Evolutionary conservation across 805 yeast genomes (phyloP).

Genomic region (Zygosaccharomyces rouxii): DNA sequence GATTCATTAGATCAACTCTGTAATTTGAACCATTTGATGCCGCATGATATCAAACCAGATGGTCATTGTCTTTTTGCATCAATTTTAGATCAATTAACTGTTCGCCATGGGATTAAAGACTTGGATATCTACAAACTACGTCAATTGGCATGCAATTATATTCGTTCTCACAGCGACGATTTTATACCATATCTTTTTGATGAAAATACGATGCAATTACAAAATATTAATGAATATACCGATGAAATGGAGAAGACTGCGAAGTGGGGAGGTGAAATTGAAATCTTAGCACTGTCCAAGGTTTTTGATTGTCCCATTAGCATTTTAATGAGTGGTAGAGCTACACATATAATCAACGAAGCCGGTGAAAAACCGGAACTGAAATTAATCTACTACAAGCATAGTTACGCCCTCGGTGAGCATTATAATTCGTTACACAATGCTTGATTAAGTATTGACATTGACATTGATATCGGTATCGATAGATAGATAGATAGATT

Average conservation of each 20-base stretch:
- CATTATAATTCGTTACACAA: conserved; percentile 83
- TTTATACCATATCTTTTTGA: conserved; percentile 81
- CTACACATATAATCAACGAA: conserved; percentile 61
- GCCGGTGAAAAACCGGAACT: conserved; percentile 51
- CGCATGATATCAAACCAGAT: conserved; percentile 77
- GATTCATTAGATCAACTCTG: conserved; percentile 58
- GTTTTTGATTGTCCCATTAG: conserved; percentile 70
- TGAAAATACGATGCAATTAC: conserved; percentile 61
- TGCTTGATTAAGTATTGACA: conserved; percentile 8
- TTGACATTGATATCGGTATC: no score
- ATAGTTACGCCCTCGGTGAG: conserved; percentile 86
- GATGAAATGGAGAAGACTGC: conserved; percentile 67
- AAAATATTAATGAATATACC: conserved; percentile 65
- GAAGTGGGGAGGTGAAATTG: conserved; percentile 96
- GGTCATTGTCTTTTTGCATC: conserved; percentile 93
- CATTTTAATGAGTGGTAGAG: conserved; percentile 72
- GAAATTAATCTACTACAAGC: conserved; percentile 75
- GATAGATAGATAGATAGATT: not conserved
- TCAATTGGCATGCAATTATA: conserved; percentile 58
- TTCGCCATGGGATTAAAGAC: conserved; percentile 41
- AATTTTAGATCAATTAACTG: conserved; percentile 66
- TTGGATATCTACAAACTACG: conserved; percentile 48
- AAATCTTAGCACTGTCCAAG: conserved; percentile 73
- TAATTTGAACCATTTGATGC: conserved; percentile 42
- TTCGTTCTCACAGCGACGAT: conserved; percentile 59